phyloP scores from a whole-genome alignment of 176 grass and related monocot genomes.

The Avena insularis region DNA sequence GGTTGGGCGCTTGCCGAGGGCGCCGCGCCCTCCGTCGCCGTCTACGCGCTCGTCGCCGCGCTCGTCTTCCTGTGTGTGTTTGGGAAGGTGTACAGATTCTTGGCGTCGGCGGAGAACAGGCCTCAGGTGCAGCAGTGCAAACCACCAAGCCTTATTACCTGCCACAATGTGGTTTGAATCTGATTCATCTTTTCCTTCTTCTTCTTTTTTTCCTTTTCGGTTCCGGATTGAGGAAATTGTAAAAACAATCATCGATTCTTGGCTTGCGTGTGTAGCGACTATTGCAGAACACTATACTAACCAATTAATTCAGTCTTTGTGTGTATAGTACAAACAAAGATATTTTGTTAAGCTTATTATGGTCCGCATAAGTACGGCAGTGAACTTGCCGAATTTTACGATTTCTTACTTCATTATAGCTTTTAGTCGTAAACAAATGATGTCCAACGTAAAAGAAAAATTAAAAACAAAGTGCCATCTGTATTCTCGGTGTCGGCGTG shows the following conservation, averaged over 20 bases:
- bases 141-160: constrained; percentile 40
- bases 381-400: too few relatives aligned
- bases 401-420: too few relatives aligned
- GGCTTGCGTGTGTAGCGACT: constrained; percentile 1
- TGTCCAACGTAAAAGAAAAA: too few relatives aligned
- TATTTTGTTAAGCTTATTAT: not conserved
- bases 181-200: not conserved
- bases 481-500: too few relatives aligned
- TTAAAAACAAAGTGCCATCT: too few relatives aligned
- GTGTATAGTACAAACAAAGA: not conserved
- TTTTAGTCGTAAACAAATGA: too few relatives aligned
- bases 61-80: constrained; percentile 54
- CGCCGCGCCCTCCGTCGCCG: not conserved
- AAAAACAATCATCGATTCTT: not conserved
- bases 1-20: constrained; percentile 28
- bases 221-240: constrained; percentile 15
- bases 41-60: constrained; percentile 43
- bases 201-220: not conserved
- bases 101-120: constrained; percentile 58
- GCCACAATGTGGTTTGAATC: constrained; percentile 27
- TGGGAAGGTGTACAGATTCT: constrained; percentile 62
- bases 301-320: not conserved
- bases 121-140: constrained; percentile 37
- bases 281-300: not conserved
- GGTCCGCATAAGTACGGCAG: too few relatives aligned